Evolutionary conservation across 129 eudicot genomes (phyloP), one percentile per base, ranked within the genome.

Genomic region (Heracleum sosnowskyi): DNA sequence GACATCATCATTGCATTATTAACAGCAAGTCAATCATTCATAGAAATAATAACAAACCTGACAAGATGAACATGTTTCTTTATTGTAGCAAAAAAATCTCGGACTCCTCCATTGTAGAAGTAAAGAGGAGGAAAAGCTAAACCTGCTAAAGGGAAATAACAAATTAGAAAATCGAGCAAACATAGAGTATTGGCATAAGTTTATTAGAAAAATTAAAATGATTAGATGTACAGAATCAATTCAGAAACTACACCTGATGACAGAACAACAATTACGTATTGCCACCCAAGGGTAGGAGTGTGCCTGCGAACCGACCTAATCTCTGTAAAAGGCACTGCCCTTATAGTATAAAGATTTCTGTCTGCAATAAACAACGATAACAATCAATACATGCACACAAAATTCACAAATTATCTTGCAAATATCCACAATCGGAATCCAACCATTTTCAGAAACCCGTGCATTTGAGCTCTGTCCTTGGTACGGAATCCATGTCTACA

Each of bases 201-300:
- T 71, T 2, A 42, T 55, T 13, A 24, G 4, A 60, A 60, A 24
- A n/a, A n/a, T 44, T 17, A n/a, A 41, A 6, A 78, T 24, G 44
- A n/a, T 28, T 40, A 39, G 29, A 71, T 72, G n/a, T 37, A 81
- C 15, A 49, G n/a, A 45, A 16, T 74, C 47, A 73, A 46, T 62
- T n/a, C 37, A 29, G 49, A 34, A 28, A 36, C 81, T 69, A 62
- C 85, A 96, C 99, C 99, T 81, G 97, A 92, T 76, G 99, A 90
- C 81, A 89, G 45, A 72, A 96, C 99, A 47, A 96, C 90, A 63
- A 96, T 96, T 29, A 92, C 81, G 74, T 90, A 96, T 79, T 92
- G 97, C 99, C 99, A 96, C 49, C 99, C 99, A 83, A 96, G 86
- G 62, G 99, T 84, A 77, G 99, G 99, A 83, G 86, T 87, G 83